A percentile compares a stretch with the other conserved stretches of the same genome.
Evolutionary conservation across 768 basidiomycete species (phyloP).

Genomic region (Kwoniella bestiolae): DNA sequence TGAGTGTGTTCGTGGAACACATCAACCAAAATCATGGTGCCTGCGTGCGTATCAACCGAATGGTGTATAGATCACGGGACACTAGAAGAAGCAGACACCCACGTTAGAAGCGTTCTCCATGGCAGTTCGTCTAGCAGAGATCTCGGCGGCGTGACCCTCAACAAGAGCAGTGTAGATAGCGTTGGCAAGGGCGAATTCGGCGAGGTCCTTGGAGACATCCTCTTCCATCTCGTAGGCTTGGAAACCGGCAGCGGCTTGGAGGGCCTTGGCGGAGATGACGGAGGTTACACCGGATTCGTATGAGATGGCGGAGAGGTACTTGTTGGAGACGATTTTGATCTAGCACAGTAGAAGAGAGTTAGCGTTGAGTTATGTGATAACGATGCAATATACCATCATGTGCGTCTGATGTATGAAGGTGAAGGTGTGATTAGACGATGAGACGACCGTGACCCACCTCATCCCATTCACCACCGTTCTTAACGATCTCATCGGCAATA

Average conservation of each 20-base stretch:
- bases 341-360: constrained; percentile 61
- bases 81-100: constrained; percentile 14
- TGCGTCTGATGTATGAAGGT: no score
- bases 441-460: constrained; percentile 59
- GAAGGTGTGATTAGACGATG: no score
- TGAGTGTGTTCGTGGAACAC: no score
- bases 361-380: neutral
- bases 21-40: no score
- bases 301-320: constrained; percentile 69
- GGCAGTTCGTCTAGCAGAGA: constrained; percentile 77
- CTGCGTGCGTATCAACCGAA: no score
- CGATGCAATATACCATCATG: neutral
- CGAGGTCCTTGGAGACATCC: constrained; percentile 87
- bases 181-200: constrained; percentile 95
- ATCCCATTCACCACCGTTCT: constrained; percentile 84
- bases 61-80: neutral
- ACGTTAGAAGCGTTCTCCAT: constrained; percentile 99
- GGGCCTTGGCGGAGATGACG: constrained; percentile 77
- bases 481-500: constrained; percentile 89
- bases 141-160: constrained; percentile 94
- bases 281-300: constrained; percentile 79
- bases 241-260: constrained; percentile 87
- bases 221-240: constrained; percentile 97
- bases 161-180: constrained; percentile 92
- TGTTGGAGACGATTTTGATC: constrained; percentile 62